Evolutionary conservation across 345 rosid species (phyloP), one percentile per base, ranked within the genome.

Genomic region (Dipteronia dyeriana): DNA sequence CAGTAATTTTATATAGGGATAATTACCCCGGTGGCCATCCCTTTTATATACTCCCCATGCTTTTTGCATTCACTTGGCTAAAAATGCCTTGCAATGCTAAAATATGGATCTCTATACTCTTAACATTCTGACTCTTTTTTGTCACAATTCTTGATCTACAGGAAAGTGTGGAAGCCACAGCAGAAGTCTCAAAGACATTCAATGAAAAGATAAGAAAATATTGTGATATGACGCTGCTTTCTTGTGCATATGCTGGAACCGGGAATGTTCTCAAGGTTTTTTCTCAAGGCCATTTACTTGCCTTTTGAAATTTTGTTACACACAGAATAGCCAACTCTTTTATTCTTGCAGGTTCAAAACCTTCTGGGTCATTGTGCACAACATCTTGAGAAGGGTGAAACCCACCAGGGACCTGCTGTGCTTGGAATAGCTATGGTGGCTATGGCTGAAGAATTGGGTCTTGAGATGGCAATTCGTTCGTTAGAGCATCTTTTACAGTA

Each of bases 341-440:
- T 71, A 56, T 59, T 73, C 54, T 41, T 65, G 19, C 86, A 96
- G 98, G 97, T 96, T 65, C 97, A 96, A 84, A 91, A 89, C 82
- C 96, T 96, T 80, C 89, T 94, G 34, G 93, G 91, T 76, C 90
- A 91, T 80, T 97, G 99, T 80, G 92, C 92, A 66, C 93, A 92
- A 62, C 97, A 92, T 88, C 88, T 92, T 49, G 98, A 92, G 83
- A 92, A 91, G 76, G 93, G 92, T 56, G 97, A 91, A 75, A 88
- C 86, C 69, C 91, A 92, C 84, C 98, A 97, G 81, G 99, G 97
- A 31, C 93, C 97, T 57, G 99, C 97, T 70, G 94, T 97, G 64
- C 93, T 97, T 79, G 99, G 99, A 77, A 87, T 97, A 81, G 97
- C 97, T n/a, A 87, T 97, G 97, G 94, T 94, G 26, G 95, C 98